Percentiles rank a stretch among this genome's conserved stretches.
These are phyloP conservation scores for Acacia acuminata DNA, from an alignment of 306 rosid genomes.

Conservation along the genomic window DNA sequence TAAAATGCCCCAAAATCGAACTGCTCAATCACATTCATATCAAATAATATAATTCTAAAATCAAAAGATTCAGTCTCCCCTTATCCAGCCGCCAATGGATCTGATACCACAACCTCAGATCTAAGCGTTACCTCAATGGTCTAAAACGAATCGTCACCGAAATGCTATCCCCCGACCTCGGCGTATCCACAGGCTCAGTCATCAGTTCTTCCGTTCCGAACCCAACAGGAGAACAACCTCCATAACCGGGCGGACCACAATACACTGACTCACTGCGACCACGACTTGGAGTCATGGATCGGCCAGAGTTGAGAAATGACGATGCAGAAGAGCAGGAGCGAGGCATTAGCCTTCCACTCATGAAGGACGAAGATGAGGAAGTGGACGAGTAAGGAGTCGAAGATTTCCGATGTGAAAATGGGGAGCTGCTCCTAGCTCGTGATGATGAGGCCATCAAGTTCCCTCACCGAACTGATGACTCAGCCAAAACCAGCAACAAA, in stretches of 20 bases:
- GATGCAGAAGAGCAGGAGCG: constrained; percentile 83
- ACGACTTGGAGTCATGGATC: constrained; percentile 82
- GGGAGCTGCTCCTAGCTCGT: constrained; percentile 91
- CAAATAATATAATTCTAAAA: constrained; percentile 28
- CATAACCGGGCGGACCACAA: constrained; percentile 44
- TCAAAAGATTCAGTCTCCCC: constrained; percentile 32
- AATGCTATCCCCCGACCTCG: constrained; percentile 85
- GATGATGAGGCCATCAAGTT: constrained; percentile 89
- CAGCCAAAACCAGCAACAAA: constrained; percentile 28
- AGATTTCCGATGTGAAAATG: constrained; percentile 82
- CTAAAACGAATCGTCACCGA: constrained; percentile 98
- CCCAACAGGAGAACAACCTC: constrained; percentile 62
- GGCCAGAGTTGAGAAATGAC: constrained; percentile 73
- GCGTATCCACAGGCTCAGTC: constrained; percentile 57
- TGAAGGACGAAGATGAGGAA: constrained; percentile 73
- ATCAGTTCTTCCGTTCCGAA: constrained; percentile 71
- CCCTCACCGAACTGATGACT: constrained; percentile 56
- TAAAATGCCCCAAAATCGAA: constrained; percentile 36
- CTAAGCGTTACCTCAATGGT: constrained; percentile 87
- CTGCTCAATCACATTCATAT: constrained; percentile 38
- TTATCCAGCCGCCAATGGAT: constrained; percentile 45
- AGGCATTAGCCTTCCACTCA: constrained; percentile 73
- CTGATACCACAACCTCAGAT: constrained; percentile 64
- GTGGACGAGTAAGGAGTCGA: constrained; percentile 78
- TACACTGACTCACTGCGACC: constrained; percentile 68